Evolutionary conservation across 208 protist genomes (phyloP).

Genomic region (Novymonas esmeraldas): DNA sequence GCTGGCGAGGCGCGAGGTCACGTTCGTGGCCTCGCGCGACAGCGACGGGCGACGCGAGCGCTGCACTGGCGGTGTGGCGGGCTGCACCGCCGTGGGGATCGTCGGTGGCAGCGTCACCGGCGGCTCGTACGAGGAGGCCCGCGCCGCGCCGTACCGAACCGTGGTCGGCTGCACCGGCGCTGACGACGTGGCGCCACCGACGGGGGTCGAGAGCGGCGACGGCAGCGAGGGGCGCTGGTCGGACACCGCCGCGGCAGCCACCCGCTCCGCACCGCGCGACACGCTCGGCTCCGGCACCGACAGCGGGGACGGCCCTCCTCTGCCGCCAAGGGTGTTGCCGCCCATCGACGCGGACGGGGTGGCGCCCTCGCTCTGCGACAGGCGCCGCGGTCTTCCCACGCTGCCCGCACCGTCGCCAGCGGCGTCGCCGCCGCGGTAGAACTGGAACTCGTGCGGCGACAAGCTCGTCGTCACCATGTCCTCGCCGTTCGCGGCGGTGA

Average conservation of each 20-base stretch:
- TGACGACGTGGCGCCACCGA: too few relatives aligned
- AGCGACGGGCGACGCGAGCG: constrained; percentile 10
- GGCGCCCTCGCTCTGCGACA: constrained; percentile 1
- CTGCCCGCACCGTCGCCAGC: not conserved
- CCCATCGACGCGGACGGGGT: not conserved
- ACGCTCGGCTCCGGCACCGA: not conserved
- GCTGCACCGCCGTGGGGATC: not conserved
- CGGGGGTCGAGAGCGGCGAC: not conserved
- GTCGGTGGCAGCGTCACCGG: not conserved
- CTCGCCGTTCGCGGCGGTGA: not conserved
- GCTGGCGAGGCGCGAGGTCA: constrained; percentile 7
- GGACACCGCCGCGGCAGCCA: too few relatives aligned
- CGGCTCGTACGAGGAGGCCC: not conserved
- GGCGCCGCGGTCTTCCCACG: not conserved
- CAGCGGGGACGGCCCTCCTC: not conserved
- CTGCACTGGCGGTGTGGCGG: not conserved
- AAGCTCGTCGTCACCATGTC: constrained; percentile 15
- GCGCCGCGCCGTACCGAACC: not conserved
- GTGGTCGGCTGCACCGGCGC: not conserved
- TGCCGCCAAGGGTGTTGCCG: not conserved
- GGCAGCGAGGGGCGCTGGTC: not conserved
- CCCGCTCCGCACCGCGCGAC: not conserved
- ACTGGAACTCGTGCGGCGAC: constrained; percentile 14
- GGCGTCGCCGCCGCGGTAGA: constrained; percentile 4
- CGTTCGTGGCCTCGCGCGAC: constrained; percentile 18